Base-by-base conservation (phyloP, 192 early-diverging fungal species). In the Lunasporangiospora selenospora region DNA sequence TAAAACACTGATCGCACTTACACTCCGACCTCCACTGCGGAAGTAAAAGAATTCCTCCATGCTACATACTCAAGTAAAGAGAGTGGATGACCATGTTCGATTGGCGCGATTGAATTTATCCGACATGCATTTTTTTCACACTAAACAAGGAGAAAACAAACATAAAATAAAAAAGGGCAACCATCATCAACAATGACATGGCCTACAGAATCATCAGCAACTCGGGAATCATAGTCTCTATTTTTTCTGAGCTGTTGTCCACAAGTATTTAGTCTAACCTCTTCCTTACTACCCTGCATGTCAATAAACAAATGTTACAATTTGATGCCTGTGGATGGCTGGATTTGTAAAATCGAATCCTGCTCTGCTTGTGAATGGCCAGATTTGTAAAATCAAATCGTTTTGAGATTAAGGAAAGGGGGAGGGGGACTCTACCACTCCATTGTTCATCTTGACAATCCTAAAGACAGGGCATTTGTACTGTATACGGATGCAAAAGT, bases 61-160 rank as follows among this genome's bases (percentile, higher is more conserved):
- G 48, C 45, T 38, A 45, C 45, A 59, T 47, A 48, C 57, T n/a
- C 57, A 59, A 26, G 48, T 45, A 38, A 59, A 59, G 45, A 59
- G 57, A 27, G 32, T 48, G 19, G 57, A 59, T 48, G 45, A 59
- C 45, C 48, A 43, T 48, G 57, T 36, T 26, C 57, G 46, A 32
- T 48, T 59, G 32, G 57, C 45, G 26, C 45, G 57, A 31, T 42
- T 42, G 31, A 57, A 57, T 33, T 57, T 57, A 30, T 57, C 45
- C 15, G 43, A 45, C 2, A 59, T 45, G 19, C 45, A 59, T n/a
- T 34, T 24, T 43, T 48, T 59, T 59, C 33, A 59, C 23, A 32
- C 57, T 37, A 59, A 59, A 59, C 12, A 33, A 32, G 18, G 45
- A 59, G 26, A 59, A 46, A 48, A 10, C 46, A 48, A 6, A 43